These are phyloP conservation scores for Sordariomycetes sp. DNA, from an alignment of 2,329 filamentous ascomycete species.

Conservation along the genomic window DNA sequence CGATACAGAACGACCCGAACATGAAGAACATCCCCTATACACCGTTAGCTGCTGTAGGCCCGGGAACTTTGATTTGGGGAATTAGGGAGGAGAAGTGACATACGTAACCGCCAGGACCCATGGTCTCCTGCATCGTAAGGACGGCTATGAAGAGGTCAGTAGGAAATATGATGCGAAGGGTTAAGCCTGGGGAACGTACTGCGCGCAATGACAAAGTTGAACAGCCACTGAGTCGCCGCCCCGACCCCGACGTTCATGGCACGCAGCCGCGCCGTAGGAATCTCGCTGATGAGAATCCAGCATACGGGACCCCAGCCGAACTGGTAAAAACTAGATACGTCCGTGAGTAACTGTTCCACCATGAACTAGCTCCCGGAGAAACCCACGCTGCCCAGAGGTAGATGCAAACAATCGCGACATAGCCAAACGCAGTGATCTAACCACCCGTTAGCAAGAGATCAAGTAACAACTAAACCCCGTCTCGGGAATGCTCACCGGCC, in stretches of 20 bases:
- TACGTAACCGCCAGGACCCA: too few relatives aligned
- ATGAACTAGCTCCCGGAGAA: too few relatives aligned
- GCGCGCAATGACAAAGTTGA: conserved; percentile 37
- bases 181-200: too few relatives aligned
- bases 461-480: background rate
- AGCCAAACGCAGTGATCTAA: conserved; percentile 37
- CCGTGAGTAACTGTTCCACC: conserved; percentile 46
- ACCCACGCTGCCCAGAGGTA: conserved; percentile 34
- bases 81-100: too few relatives aligned
- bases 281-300: conserved; percentile 41
- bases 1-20: conserved; percentile 41
- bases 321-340: conserved; percentile 28
- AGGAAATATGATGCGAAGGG: too few relatives aligned
- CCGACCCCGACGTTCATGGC: conserved; percentile 47
- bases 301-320: conserved; percentile 50
- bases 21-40: conserved; percentile 39
- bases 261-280: conserved; percentile 43
- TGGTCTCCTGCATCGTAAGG: too few relatives aligned
- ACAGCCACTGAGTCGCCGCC: conserved; percentile 49
- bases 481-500: conserved; percentile 15
- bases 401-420: conserved; percentile 18
- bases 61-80: conserved; percentile 25
- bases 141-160: too few relatives aligned
- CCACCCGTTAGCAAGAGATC: accelerated
- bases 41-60: conserved; percentile 38